Evolutionary conservation across 495 filamentous ascomycete species (phyloP), one percentile per base, ranked within the genome.

Genomic region (Podospora conica): DNA sequence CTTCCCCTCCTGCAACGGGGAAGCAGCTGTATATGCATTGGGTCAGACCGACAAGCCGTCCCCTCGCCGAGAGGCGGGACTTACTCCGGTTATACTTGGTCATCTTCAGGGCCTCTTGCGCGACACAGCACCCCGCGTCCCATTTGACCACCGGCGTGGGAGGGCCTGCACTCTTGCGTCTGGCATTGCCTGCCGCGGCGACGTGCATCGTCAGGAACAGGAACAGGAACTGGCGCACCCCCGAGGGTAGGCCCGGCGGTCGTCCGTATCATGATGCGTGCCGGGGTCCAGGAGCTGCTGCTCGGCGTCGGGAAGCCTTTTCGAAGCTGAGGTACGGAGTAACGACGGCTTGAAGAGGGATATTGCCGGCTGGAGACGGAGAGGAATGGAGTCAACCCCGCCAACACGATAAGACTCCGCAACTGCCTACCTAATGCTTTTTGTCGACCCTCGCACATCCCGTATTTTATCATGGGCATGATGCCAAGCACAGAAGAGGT

Each of bases 11-110:
- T n/a, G 40, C 18, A 7, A n/a, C 66, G 66, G 53, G 66, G 24
- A 61, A 60, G 58, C 58, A 63, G 62, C 58, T 28, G 61, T 25
- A 58, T 48, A 64, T 60, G 31, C 27, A 66, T 64, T 64, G 24
- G 65, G 56, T 53, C 55, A 64, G 67, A 6, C 64, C 40, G 68
- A 56, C 22, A 7, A 9, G 54, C 40, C 40, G 40, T 48, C 15
- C 40, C 18, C 40, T 48, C 18, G 40, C 18, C 0, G 40, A 48
- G 40, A 48, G 40, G 9, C 40, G 29, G 29, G 29, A n/a, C n/a
- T n/a, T n/a, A n/a, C 29, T 33, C 10, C 29, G 9, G 29, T 11
- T 8, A n/a, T 48, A 8, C 18, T 48, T 48, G 2, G 40, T 48
- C 40, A 48, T 48, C 18, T 6, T n/a, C 15, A n/a, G 40, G 40